phyloP scores from a whole-genome alignment of 2,329 filamentous ascomycete species.

The Sclerotinia nivalis region DNA sequence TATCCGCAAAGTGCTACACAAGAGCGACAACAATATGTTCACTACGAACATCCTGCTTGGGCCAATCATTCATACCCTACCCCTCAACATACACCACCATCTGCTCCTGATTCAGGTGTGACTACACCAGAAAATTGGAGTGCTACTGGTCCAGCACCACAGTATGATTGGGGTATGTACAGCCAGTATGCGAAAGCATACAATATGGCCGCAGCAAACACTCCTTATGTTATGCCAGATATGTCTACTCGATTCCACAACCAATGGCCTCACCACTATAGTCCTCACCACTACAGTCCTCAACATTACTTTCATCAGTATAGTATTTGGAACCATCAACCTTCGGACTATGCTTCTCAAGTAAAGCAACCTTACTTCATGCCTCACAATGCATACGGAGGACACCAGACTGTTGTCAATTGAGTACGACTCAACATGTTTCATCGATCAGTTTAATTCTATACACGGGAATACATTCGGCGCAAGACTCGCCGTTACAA shows the following conservation, averaged over 20 bases:
- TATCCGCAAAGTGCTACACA: conserved; percentile 49
- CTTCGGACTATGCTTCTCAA: conserved; percentile 50
- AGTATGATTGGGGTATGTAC: conserved; percentile 54
- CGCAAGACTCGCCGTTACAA: conserved; percentile 37
- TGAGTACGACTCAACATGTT: background rate
- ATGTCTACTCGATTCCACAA: conserved; percentile 16
- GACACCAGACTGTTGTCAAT: conserved; percentile 49
- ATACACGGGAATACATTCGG: conserved; percentile 30
- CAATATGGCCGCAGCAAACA: conserved; percentile 41
- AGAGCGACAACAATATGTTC: conserved; percentile 37
- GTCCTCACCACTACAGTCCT: conserved; percentile 11
- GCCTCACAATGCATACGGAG: conserved; percentile 46
- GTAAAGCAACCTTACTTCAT: conserved; percentile 51
- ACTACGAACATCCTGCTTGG: conserved; percentile 39
- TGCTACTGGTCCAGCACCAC: conserved; percentile 49
- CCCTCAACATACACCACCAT: conserved; percentile 52
- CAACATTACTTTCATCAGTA: conserved; percentile 27
- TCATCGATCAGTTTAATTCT: conserved; percentile 19
- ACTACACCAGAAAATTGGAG: conserved; percentile 56
- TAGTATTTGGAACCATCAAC: conserved; percentile 49
- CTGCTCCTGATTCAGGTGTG: conserved; percentile 54
- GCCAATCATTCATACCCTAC: conserved; percentile 39
- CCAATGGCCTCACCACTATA: background rate
- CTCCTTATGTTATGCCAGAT: conserved; percentile 44
- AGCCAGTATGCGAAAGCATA: conserved; percentile 47